Percentiles rank a stretch among this genome's conserved stretches.
Evolutionary conservation across 1,139 yeast genomes (phyloP).

Genomic region (Yamadazyma buinensis): DNA sequence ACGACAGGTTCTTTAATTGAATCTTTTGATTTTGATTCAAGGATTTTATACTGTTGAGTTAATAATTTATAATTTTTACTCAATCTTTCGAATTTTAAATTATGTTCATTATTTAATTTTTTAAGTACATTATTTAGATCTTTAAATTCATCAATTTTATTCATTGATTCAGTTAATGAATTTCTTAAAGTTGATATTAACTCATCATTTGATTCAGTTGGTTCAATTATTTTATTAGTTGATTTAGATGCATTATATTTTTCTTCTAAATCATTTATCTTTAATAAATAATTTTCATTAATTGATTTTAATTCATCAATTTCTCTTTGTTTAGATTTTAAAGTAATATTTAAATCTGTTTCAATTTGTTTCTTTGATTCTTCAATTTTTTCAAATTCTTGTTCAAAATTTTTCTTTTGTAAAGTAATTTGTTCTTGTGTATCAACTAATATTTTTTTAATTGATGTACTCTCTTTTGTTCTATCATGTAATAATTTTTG

Average conservation of each 20-base stretch:
- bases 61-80: constrained; percentile 62
- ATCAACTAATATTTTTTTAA: constrained; percentile 66
- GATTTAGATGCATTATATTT: constrained; percentile 32
- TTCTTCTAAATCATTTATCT: constrained; percentile 34
- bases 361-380: constrained; percentile 65
- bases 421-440: constrained; percentile 56
- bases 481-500: constrained; percentile 74
- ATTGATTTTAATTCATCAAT: constrained; percentile 39
- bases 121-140: constrained; percentile 55
- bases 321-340: constrained; percentile 51
- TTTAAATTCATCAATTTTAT: constrained; percentile 53
- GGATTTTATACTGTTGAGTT: constrained; percentile 52
- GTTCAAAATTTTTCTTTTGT: constrained; percentile 33
- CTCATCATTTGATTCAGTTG: constrained; percentile 17
- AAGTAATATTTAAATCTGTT: constrained; percentile 43
- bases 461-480: constrained; percentile 69
- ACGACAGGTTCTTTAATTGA: not conserved
- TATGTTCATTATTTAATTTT: constrained; percentile 64
- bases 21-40: constrained; percentile 11
- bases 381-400: constrained; percentile 27
- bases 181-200: constrained; percentile 48
- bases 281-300: constrained; percentile 24
- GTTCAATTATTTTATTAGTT: constrained; percentile 1
- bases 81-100: constrained; percentile 59
- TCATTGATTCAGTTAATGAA: constrained; percentile 49